A percentile compares a stretch with the other conserved stretches of the same genome.
phyloP scores from a whole-genome alignment of 2,329 filamentous ascomycete genomes.

The Colletotrichum tropicale region DNA sequence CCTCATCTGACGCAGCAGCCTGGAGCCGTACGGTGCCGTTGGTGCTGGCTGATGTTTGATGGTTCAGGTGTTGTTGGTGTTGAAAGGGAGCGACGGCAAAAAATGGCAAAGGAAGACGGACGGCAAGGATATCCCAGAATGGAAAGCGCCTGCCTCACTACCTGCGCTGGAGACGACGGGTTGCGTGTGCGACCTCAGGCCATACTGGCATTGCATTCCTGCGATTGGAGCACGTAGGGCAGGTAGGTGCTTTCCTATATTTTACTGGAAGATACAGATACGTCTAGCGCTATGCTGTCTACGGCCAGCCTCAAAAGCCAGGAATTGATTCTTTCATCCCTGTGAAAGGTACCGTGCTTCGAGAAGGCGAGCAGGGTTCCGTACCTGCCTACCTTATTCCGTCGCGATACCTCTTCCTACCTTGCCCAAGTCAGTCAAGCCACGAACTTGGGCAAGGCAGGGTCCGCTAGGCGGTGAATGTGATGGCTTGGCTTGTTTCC shows the following conservation, averaged over 20 bases:
- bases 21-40: background rate
- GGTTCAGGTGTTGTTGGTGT: background rate
- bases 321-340: background rate
- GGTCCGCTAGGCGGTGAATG: no score
- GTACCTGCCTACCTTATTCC: background rate
- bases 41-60: background rate
- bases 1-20: background rate
- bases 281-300: background rate
- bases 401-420: no score
- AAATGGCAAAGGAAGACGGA: background rate
- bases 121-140: background rate
- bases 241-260: background rate
- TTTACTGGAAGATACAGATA: background rate
- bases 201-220: background rate
- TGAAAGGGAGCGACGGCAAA: background rate
- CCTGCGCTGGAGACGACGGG: background rate
- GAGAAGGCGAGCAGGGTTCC: background rate
- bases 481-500: background rate
- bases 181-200: background rate
- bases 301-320: background rate
- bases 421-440: no score
- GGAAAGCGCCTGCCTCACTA: background rate
- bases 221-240: background rate
- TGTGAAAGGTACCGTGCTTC: background rate
- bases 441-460: no score